Evolutionary conservation across 352 stramenopile species (phyloP), one percentile per base, ranked within the genome.

Genomic region (Pythium folliculosum): DNA sequence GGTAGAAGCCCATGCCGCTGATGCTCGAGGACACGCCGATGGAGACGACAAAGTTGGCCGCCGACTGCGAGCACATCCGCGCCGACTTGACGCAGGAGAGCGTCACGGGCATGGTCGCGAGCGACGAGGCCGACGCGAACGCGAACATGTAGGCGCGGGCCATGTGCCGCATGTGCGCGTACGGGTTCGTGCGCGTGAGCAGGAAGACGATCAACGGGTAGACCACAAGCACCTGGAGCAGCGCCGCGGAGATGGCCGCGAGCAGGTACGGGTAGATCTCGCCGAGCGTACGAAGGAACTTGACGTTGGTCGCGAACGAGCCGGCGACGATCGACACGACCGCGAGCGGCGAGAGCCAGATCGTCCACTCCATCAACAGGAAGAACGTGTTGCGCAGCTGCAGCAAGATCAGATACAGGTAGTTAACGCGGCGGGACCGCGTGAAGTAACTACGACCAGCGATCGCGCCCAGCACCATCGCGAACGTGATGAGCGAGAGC

Each of bases 311-410:
- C 3, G 81, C 76, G 63, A 90, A 88, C 22, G 81, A 76, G 1
- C 80, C 82, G 9, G 76, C 71, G 38, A 92, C 78, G 59, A 83
- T 86, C 12, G 80, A 92, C 1, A 90, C 60, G 51, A 91, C 81
- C 13, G 82, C 84, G 0, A 81, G 59, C 5, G 82, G 81, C 19
- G 84, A 88, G 51, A 84, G 58, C 69, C 67, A 85, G 19, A 90
- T 88, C 48, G 88, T 73, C 73, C 80, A 90, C 60, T 90, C 73
- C 59, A 92, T 80, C 12, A 78, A 66, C n/a, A 89, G 50, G 54
- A 91, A 90, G 57, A 92, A 83, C 16, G 80, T 80, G 71, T 91
- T 90, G 53, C 83, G 81, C 8, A 87, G 53, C 68, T 94, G 85
- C n/a, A 90, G 52, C 32, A 90, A 50, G 32, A 80, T 63, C 40